A percentile compares a stretch with the other conserved stretches of the same genome.
phyloP scores from a whole-genome alignment of 768 basidiomycete species.

The Cantharellus cinnabarinus region DNA sequence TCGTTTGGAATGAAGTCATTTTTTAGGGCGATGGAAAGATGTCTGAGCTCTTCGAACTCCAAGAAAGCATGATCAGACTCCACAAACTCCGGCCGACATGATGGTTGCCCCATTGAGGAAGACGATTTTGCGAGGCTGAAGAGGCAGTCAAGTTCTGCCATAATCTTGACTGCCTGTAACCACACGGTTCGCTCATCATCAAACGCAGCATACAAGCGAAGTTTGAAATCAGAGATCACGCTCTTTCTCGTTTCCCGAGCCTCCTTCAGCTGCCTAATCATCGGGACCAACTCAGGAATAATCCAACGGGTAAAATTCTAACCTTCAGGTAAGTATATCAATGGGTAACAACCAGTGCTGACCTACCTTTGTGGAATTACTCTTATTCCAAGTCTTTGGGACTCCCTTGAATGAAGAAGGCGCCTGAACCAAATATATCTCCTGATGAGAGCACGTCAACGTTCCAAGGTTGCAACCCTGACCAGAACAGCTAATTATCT shows the following conservation, averaged over 20 bases:
- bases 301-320: slow-evolving; percentile 61
- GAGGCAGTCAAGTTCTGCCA: slow-evolving; percentile 92
- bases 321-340: not conserved
- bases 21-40: slow-evolving; percentile 63
- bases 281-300: slow-evolving; percentile 47
- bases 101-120: slow-evolving; percentile 73
- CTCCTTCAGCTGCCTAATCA: slow-evolving; percentile 74
- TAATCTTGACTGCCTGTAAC: slow-evolving; percentile 63
- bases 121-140: slow-evolving; percentile 83
- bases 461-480: not conserved
- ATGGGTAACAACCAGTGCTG: not conserved
- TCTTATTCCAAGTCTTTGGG: slow-evolving; percentile 74
- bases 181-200: slow-evolving; percentile 61
- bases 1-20: slow-evolving; percentile 81
- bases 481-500: not conserved
- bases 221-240: slow-evolving; percentile 68
- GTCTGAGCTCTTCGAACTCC: slow-evolving; percentile 77
- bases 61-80: slow-evolving; percentile 61
- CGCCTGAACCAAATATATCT: slow-evolving; percentile 78
- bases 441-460: slow-evolving; percentile 24
- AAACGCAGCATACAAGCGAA: slow-evolving; percentile 58
- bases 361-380: slow-evolving; percentile 54
- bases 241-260: slow-evolving; percentile 72
- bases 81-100: slow-evolving; percentile 78
- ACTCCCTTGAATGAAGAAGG: slow-evolving; percentile 36